These are phyloP conservation scores for Daedalea quercina DNA, from an alignment of 768 basidiomycete species.

Conservation along the genomic window DNA sequence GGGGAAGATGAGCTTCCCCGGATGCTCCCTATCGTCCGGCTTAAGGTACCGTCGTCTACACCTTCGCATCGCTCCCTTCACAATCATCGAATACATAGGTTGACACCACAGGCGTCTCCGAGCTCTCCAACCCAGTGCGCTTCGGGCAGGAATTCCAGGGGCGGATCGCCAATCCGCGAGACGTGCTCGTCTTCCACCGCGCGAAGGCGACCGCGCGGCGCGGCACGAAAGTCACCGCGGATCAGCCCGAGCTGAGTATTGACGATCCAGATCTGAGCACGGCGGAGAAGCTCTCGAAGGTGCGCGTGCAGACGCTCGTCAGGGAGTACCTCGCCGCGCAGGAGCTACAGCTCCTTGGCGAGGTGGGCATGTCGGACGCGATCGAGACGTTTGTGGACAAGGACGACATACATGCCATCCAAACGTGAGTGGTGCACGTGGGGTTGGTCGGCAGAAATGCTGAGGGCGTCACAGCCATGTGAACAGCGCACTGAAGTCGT, in stretches of 20 bases:
- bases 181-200: slow-evolving; percentile 86
- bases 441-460: not conserved
- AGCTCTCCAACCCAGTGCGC: slow-evolving; percentile 92
- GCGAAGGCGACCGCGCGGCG: slow-evolving; percentile 55
- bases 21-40: slow-evolving; percentile 83
- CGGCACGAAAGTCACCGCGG: slow-evolving; percentile 54
- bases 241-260: slow-evolving; percentile 75
- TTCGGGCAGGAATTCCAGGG: slow-evolving; percentile 96
- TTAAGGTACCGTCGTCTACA: slow-evolving; percentile 47
- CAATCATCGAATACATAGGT: slow-evolving; percentile 40
- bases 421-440: slow-evolving; percentile 47
- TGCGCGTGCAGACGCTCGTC: slow-evolving; percentile 86
- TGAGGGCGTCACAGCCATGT: slow-evolving; percentile 53
- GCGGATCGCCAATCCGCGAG: slow-evolving; percentile 88
- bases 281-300: slow-evolving; percentile 69
- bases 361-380: slow-evolving; percentile 88
- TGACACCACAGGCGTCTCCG: slow-evolving; percentile 84
- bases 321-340: slow-evolving; percentile 89
- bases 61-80: not conserved
- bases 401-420: slow-evolving; percentile 91
- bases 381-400: slow-evolving; percentile 96
- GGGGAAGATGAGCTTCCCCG: slow-evolving; percentile 55
- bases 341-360: slow-evolving; percentile 86
- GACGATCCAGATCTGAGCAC: slow-evolving; percentile 64
- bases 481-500: slow-evolving; percentile 41